Conservation (phyloP, 768 basidiomycete species). For the Kwoniella bestiolae region DNA sequence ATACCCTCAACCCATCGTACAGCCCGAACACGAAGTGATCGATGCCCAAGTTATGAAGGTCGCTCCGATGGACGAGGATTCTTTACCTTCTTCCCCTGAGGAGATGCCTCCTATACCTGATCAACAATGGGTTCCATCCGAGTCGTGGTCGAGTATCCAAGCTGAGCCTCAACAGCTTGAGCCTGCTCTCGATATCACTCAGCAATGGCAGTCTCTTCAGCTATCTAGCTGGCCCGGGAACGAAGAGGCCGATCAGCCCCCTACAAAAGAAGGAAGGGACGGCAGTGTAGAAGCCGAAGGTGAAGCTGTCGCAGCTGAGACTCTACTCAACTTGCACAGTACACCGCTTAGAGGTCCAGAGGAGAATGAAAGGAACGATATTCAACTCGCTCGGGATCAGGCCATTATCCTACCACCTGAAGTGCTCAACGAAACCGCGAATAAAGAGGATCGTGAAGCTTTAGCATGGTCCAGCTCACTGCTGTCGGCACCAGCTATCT, state of each 20-base stretch:
- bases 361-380: slow-evolving; percentile 9
- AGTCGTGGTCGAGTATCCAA: neutral
- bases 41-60: neutral
- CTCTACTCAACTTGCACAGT: slow-evolving; percentile 23
- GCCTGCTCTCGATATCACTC: slow-evolving; percentile 15
- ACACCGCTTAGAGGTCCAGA: slow-evolving; percentile 24
- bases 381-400: slow-evolving; percentile 11
- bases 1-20: neutral
- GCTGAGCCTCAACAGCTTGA: slow-evolving; percentile 1
- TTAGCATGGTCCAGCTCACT: neutral
- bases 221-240: neutral
- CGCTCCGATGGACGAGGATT: slow-evolving; percentile 4
- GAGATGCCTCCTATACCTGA: slow-evolving; percentile 6
- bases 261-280: neutral
- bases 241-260: neutral
- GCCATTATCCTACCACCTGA: neutral
- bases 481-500: slow-evolving; percentile 13
- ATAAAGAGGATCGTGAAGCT: neutral
- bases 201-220: slow-evolving; percentile 18
- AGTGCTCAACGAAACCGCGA: neutral
- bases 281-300: slow-evolving; percentile 17
- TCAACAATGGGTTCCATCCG: slow-evolving; percentile 21
- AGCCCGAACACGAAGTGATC: neutral
- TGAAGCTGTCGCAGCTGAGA: slow-evolving; percentile 25
- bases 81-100: slow-evolving; percentile 11